phyloP scores from a whole-genome alignment of 2,329 filamentous ascomycete genomes.

The Fusarium acutatum region DNA sequence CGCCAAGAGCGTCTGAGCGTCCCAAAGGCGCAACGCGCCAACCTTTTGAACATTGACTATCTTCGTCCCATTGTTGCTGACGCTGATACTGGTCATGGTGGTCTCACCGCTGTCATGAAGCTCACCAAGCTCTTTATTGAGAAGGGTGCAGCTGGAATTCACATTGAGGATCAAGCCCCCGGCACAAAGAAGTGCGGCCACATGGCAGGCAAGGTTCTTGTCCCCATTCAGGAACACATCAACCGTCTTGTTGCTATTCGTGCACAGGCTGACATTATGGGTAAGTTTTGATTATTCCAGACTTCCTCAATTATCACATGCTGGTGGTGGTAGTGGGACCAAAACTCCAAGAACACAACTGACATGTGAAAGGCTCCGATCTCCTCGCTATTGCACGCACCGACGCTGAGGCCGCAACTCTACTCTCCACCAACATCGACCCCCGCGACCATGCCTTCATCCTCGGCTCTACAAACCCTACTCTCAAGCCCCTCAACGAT shows the following conservation, averaged over 20 bases:
- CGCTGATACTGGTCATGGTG: conserved; percentile 96
- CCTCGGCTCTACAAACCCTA: conserved; percentile 85
- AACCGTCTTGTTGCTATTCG: conserved; percentile 96
- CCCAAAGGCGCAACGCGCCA: conserved; percentile 75
- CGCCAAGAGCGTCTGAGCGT: conserved; percentile 89
- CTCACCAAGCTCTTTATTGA: conserved; percentile 97
- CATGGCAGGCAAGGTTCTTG: conserved; percentile 98
- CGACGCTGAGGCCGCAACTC: conserved; percentile 95
- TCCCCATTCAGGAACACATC: conserved; percentile 97
- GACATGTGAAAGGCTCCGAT: conserved; percentile 69
- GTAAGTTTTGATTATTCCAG: conserved; percentile 51
- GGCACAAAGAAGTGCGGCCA: conserved; percentile 99
- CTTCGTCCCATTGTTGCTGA: conserved; percentile 96
- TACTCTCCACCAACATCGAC: conserved; percentile 97
- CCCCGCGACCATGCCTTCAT: conserved; percentile 95
- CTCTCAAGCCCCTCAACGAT: conserved; percentile 84
- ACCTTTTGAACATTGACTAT: conserved; percentile 86
- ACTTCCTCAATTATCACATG: conserved; percentile 27
- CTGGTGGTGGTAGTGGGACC: not conserved
- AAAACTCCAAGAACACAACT: not conserved
- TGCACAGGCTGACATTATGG: conserved; percentile 99
- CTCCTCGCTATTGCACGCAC: conserved; percentile 92
- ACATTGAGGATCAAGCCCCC: conserved; percentile 98
- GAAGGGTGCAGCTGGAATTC: conserved; percentile 95
- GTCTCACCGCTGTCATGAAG: conserved; percentile 99